Evolutionary conservation across 2,329 filamentous ascomycete species (phyloP).

Genomic region (Aspergillus sp.): DNA sequence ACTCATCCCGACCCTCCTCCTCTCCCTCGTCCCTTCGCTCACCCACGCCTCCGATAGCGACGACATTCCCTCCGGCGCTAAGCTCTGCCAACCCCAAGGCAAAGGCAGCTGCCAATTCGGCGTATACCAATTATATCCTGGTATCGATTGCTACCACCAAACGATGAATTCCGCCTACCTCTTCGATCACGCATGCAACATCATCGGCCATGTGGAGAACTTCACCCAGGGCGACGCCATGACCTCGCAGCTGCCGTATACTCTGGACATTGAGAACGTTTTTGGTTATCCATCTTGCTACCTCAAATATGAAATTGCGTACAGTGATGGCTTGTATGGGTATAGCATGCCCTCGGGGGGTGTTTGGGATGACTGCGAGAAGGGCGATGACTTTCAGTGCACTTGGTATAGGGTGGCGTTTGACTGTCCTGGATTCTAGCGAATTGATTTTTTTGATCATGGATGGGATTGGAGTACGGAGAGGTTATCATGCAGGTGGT

Average conservation of each 20-base stretch:
- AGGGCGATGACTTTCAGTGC: background rate
- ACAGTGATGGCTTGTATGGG: background rate
- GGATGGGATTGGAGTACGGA: too few species aligned
- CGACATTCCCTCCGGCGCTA: background rate
- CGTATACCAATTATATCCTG: background rate
- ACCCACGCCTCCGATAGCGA: background rate
- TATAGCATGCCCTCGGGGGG: background rate
- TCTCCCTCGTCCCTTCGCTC: background rate
- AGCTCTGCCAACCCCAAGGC: background rate
- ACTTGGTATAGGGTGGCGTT: background rate
- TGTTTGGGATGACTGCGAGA: background rate
- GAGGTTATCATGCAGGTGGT: too few species aligned
- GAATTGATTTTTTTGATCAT: too few species aligned
- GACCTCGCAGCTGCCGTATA: background rate
- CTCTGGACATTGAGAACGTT: background rate
- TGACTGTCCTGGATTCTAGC: background rate
- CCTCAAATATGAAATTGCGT: background rate
- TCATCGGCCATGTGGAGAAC: background rate
- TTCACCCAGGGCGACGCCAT: background rate
- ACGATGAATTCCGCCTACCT: background rate
- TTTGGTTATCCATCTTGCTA: background rate
- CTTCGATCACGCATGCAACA: background rate
- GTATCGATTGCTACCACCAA: background rate
- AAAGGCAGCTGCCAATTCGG: background rate
- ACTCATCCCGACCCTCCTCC: background rate